Percentiles rank a stretch among this genome's conserved stretches.
Evolutionary conservation across 2,329 filamentous ascomycete genomes (phyloP).

Genomic region (Talaromyces sp.): DNA sequence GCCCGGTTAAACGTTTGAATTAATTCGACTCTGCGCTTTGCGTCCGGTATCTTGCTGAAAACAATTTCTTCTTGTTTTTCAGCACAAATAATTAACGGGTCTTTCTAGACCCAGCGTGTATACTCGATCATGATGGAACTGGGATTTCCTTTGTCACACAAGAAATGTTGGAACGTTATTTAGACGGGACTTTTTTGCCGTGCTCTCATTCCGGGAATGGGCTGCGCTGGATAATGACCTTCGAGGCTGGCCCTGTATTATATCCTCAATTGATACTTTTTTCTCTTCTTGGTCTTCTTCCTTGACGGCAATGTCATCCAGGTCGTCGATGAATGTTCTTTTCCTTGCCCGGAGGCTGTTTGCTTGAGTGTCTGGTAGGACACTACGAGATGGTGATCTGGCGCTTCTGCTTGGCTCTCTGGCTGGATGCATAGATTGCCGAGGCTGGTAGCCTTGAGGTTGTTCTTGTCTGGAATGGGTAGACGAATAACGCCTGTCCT

Average conservation of each 20-base stretch:
- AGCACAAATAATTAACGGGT: background rate
- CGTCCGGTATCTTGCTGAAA: background rate
- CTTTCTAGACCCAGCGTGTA: conserved; percentile 4
- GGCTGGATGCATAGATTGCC: background rate
- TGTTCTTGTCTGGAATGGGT: background rate
- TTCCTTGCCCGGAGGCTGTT: conserved; percentile 20
- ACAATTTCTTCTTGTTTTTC: background rate
- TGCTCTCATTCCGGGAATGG: conserved; percentile 5
- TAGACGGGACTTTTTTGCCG: conserved; percentile 32
- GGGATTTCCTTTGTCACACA: conserved; percentile 22
- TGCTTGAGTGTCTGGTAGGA: conserved; percentile 8
- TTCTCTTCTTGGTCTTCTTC: conserved; percentile 13
- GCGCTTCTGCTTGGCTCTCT: background rate
- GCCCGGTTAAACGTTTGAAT: background rate
- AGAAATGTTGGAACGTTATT: conserved; percentile 43
- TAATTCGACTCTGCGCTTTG: background rate
- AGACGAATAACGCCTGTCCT: background rate
- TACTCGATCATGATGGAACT: conserved; percentile 1
- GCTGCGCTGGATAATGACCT: conserved; percentile 2
- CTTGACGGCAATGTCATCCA: conserved; percentile 28
- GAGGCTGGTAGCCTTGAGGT: background rate
- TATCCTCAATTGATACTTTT: conserved; percentile 15
- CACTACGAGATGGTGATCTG: background rate
- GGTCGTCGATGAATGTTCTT: conserved; percentile 34
- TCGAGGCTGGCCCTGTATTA: conserved; percentile 18